Conservation (phyloP, 1,284 basidiomycete species). For the Binderoboletus segoi region DNA sequence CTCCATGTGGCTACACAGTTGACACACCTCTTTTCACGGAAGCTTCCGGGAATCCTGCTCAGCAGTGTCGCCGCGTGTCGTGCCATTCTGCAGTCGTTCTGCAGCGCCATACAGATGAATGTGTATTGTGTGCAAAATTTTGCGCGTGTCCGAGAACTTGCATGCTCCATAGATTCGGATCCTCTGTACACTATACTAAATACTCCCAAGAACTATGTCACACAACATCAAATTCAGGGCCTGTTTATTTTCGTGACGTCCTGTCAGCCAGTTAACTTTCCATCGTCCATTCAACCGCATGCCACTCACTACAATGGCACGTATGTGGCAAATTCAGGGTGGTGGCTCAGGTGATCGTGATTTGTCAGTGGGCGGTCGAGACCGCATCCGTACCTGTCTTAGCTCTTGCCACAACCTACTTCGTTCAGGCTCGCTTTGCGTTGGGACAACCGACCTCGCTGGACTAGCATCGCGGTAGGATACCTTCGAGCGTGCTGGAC, state of each 20-base stretch:
- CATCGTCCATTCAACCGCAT: conserved; percentile 22
- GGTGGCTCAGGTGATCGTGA: conserved; percentile 41
- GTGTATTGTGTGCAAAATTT: conserved; percentile 6
- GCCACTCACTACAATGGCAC: conserved; percentile 12
- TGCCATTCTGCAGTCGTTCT: neutral
- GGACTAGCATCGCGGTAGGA: conserved; percentile 37
- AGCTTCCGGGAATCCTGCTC: conserved; percentile 2
- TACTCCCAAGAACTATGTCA: conserved; percentile 7
- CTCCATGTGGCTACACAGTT: conserved; percentile 23
- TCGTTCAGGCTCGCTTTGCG: conserved; percentile 39
- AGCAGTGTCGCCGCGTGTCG: conserved; percentile 13
- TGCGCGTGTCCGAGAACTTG: conserved; percentile 14
- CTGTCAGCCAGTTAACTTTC: conserved; percentile 33
- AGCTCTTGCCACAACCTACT: conserved; percentile 63
- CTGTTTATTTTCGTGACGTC: conserved; percentile 15
- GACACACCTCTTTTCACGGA: too few species aligned
- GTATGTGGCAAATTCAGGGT: conserved; percentile 35
- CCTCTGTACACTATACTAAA: conserved; percentile 16
- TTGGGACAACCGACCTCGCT: conserved; percentile 25
- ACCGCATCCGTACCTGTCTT: conserved; percentile 51
- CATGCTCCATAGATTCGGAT: conserved; percentile 22
- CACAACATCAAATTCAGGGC: conserved; percentile 1
- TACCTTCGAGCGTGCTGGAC: conserved; percentile 32
- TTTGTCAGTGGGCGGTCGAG: conserved; percentile 47
- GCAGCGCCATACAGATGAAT: neutral